phyloP scores from a whole-genome alignment of 1,284 basidiomycete genomes.

The Macrocybe sp. region DNA sequence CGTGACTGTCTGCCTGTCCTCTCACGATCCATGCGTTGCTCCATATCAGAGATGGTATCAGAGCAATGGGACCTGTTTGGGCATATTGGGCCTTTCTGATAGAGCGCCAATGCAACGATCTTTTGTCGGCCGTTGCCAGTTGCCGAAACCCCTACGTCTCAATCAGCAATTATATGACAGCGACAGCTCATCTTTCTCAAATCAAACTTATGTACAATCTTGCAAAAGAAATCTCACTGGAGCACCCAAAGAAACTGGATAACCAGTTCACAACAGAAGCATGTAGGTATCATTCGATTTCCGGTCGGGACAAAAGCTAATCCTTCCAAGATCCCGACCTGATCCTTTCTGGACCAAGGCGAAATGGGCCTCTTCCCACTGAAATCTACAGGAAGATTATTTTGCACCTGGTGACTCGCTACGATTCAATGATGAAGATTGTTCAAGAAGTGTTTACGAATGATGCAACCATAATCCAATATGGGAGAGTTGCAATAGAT shows the following conservation, averaged over 20 bases:
- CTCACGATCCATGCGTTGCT: background rate
- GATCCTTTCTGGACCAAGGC: background rate
- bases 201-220: conserved; percentile 20
- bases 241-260: background rate
- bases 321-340: background rate
- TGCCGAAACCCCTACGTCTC: conserved; percentile 23
- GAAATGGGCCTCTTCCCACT: no score
- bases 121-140: conserved; percentile 21
- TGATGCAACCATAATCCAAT: no score
- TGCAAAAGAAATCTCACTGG: background rate
- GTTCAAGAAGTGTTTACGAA: no score
- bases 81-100: conserved; percentile 39
- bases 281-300: background rate
- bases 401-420: no score
- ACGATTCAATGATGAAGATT: no score
- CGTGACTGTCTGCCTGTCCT: background rate
- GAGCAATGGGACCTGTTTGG: conserved; percentile 33
- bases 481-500: no score
- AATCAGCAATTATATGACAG: conserved; percentile 22
- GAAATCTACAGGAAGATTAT: no score
- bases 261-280: background rate
- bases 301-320: background rate
- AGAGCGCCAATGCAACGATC: conserved; percentile 26
- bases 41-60: conserved; percentile 9
- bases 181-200: conserved; percentile 22